Percentiles rank a stretch among this genome's conserved stretches.
Evolutionary conservation across 2,329 filamentous ascomycete genomes (phyloP).

Genomic region (Fonsecaea pugnacius): DNA sequence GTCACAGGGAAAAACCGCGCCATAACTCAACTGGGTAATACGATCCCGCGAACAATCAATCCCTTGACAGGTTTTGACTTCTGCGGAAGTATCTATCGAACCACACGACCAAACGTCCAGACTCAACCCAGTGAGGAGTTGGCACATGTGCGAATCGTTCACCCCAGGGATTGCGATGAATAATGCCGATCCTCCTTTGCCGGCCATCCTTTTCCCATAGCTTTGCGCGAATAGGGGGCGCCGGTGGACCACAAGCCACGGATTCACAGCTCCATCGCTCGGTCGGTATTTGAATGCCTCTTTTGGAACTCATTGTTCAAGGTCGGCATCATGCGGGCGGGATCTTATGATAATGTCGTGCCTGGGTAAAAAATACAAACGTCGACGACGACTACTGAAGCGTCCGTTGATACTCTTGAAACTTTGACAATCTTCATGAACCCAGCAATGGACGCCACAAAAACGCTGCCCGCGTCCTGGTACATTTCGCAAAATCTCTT

Average conservation of each 20-base stretch:
- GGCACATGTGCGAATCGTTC: slow-evolving; percentile 21
- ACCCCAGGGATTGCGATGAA: slow-evolving; percentile 3
- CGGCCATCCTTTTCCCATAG: neutral
- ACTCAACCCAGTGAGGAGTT: slow-evolving; percentile 13
- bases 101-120: neutral
- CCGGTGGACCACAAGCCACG: neutral
- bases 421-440: neutral
- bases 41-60: slow-evolving; percentile 26
- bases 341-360: slow-evolving; percentile 1
- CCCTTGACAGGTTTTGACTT: slow-evolving; percentile 2
- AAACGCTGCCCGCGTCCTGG: slow-evolving; percentile 59
- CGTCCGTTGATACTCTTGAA: neutral
- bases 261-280: neutral
- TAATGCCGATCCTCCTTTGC: slow-evolving; percentile 1
- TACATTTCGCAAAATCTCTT: slow-evolving; percentile 56
- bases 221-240: neutral
- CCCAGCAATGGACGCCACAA: slow-evolving; percentile 30
- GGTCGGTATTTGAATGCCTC: slow-evolving; percentile 31
- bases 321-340: neutral
- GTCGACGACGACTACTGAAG: neutral
- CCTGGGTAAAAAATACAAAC: neutral
- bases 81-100: slow-evolving; percentile 11
- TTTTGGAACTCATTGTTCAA: slow-evolving; percentile 21
- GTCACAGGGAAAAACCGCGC: slow-evolving; percentile 15
- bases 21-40: slow-evolving; percentile 31